Base-by-base conservation (phyloP, 1,284 basidiomycete genomes). In the Chondrostereum purpureum region DNA sequence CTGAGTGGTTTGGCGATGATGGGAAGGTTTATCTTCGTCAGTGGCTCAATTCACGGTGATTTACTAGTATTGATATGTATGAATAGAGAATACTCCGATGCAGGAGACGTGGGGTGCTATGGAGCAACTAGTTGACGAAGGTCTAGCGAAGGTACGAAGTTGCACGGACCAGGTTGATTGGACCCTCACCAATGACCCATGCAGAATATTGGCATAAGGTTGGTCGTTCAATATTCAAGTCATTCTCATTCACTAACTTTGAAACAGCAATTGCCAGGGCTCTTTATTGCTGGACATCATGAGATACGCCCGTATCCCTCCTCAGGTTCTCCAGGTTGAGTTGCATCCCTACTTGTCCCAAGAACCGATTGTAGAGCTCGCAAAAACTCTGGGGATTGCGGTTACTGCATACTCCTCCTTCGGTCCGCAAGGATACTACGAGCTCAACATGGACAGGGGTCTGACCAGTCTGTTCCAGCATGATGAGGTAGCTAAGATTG, bases 341-440 rank as follows among this genome's bases (percentile, higher is more conserved):
- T 67, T 83, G 35, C 87, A 90, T 64, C 86, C 87, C 4, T 85
- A 84, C 65, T 68, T 86, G 53, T 70, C 74, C n/a, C 88, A 90
- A 61, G 72, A 82, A 49, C 64, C 70, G 11, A 68, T 89, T 43
- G 61, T 89, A 49, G 64, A 71, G 39, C 66, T 86, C 36, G 74
- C 73, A 55, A 78, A 83, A 54, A 62, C 63, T 35, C 69, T 79
- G 45, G 77, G 73, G 10, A 80, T 91, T 43, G 80, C 79, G 8
- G 61, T 91, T 44, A 90, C 87, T 39, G 87, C 77, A 0, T 92
- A 89, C 66, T 88, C 83, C 23, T 85, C 83, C n/a, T 82, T 86
- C 50, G 83, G 86, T 20, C 77, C 78, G 3, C 73, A 80, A 54
- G 77, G 83, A 50, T 88, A 80, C 58, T 50, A 81, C 13, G 84